phyloP scores from a whole-genome alignment of 176 grass and related monocot species.

The Lolium multiflorum region DNA sequence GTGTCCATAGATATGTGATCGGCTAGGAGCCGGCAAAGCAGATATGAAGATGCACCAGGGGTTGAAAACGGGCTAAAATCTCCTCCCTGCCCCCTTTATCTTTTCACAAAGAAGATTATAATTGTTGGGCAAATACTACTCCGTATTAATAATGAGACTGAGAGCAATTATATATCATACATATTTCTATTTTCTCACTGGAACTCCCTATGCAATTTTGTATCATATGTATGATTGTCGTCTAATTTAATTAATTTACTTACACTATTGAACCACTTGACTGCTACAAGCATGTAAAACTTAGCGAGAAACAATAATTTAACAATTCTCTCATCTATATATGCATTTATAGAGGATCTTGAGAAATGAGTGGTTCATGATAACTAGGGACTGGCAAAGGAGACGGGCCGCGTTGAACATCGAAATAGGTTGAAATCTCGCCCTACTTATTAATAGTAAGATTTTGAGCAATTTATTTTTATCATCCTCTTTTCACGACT shows the following conservation, averaged over 20 bases:
- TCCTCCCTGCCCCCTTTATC: too few species aligned
- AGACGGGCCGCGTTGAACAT: neutral
- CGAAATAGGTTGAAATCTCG: conserved; percentile 26
- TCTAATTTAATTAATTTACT: neutral
- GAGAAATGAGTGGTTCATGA: neutral
- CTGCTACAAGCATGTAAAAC: neutral
- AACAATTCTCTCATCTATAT: neutral
- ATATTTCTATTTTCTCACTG: too few species aligned
- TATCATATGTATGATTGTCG: neutral
- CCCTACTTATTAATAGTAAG: neutral
- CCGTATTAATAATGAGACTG: neutral
- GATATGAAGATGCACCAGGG: too few species aligned
- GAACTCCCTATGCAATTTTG: neutral
- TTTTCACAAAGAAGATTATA: too few species aligned
- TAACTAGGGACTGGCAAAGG: neutral
- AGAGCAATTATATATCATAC: neutral
- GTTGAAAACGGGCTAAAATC: too few species aligned
- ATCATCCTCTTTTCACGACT: neutral
- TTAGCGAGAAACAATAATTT: neutral
- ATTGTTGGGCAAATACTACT: neutral
- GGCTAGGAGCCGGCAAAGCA: too few species aligned
- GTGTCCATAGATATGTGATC: too few species aligned
- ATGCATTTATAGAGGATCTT: neutral
- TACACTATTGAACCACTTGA: neutral
- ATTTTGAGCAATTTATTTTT: neutral